These are phyloP conservation scores for Prunus fruticosa DNA, from an alignment of 306 rosid genomes.

Conservation along the genomic window DNA sequence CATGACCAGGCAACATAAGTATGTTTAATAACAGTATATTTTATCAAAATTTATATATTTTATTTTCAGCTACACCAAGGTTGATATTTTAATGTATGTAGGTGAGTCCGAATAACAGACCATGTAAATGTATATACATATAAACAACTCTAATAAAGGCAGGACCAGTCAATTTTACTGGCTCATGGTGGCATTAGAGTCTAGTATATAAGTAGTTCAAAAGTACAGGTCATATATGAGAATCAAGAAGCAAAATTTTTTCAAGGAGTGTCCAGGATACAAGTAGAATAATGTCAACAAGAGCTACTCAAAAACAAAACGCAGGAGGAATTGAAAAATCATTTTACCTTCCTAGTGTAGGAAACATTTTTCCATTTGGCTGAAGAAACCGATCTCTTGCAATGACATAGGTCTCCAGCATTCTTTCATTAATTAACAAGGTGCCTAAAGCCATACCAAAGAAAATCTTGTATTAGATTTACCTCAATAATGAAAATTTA, in stretches of 20 bases:
- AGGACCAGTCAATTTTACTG: too few species aligned
- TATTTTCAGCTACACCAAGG: background rate
- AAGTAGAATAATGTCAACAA: background rate
- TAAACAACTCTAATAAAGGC: too few species aligned
- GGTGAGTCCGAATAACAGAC: too few species aligned
- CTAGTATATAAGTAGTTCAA: too few species aligned
- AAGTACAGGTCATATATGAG: too few species aligned
- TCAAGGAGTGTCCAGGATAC: conserved; percentile 1
- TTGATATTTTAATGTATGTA: background rate
- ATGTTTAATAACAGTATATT: background rate
- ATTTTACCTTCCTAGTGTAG: conserved; percentile 76
- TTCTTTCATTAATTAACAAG: conserved; percentile 85
- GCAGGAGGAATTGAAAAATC: conserved; percentile 3
- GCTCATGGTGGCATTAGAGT: too few species aligned
- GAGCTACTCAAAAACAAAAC: background rate
- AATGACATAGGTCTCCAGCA: conserved; percentile 95
- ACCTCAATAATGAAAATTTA: background rate
- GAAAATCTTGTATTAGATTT: conserved; percentile 1
- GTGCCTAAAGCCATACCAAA: conserved; percentile 54
- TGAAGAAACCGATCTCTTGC: conserved; percentile 91
- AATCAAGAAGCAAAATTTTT: background rate
- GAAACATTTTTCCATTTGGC: conserved; percentile 90
- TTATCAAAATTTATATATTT: background rate
- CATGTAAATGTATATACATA: too few species aligned
- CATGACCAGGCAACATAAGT: background rate